phyloP scores from a whole-genome alignment of 495 filamentous ascomycete species.

The Neurospora sp. region DNA sequence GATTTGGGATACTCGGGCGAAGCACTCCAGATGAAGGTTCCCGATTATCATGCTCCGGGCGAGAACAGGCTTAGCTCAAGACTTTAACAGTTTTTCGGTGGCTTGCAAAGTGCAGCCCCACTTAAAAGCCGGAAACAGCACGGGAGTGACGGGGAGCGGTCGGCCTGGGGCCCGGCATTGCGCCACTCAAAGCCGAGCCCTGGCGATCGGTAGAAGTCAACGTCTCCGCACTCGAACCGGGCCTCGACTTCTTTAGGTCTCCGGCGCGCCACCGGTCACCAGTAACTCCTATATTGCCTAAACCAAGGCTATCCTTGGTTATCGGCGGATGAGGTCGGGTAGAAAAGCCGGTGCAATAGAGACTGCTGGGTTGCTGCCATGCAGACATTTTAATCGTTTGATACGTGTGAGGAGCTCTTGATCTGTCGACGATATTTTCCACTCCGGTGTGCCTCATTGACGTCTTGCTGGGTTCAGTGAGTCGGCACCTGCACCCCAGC shows the following conservation, averaged over 20 bases:
- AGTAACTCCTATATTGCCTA: background rate
- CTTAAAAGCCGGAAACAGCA: background rate
- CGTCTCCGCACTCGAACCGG: background rate
- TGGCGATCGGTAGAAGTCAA: background rate
- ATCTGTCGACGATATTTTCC: background rate
- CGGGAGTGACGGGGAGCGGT: background rate
- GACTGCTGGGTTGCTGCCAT: background rate
- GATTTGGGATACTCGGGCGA: constrained; percentile 66
- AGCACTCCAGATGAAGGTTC: constrained; percentile 68
- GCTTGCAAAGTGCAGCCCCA: background rate
- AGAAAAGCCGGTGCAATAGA: background rate
- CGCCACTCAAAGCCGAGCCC: background rate
- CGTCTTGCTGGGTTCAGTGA: background rate
- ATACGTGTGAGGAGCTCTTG: background rate
- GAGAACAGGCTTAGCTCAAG: constrained; percentile 30
- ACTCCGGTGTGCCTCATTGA: too few species aligned
- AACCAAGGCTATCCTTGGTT: too few species aligned
- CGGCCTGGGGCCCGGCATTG: background rate
- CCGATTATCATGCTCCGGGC: constrained; percentile 49
- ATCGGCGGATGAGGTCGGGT: background rate
- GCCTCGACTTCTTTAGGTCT: background rate
- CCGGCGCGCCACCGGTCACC: background rate
- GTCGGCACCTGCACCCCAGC: background rate
- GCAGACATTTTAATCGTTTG: background rate
- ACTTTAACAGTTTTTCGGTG: constrained; percentile 2